Percentiles rank a stretch among this genome's conserved stretches.
phyloP scores from a whole-genome alignment of 176 grass and related monocot genomes.

The Ensete ventricosum region DNA sequence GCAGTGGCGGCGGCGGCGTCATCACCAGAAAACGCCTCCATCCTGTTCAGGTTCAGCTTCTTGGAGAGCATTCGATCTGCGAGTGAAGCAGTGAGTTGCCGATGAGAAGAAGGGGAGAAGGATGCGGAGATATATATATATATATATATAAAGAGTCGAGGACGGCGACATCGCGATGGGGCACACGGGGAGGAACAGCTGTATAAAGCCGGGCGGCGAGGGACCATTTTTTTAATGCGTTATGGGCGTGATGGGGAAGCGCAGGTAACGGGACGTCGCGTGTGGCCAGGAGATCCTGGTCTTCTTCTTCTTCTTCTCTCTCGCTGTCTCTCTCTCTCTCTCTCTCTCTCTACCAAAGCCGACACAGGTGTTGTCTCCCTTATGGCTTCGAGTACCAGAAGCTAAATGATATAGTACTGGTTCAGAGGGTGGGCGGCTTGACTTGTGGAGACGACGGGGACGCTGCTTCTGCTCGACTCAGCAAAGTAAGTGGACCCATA shows the following conservation, averaged over 20 bases:
- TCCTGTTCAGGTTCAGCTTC: background rate
- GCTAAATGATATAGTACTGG: no score
- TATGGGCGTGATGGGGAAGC: no score
- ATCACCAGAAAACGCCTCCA: background rate
- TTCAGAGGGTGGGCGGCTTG: no score
- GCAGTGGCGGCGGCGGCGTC: background rate
- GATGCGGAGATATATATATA: background rate
- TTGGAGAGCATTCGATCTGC: background rate
- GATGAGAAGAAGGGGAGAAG: background rate
- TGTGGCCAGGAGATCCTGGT: background rate
- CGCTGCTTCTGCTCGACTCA: no score
- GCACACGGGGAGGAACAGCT: slow-evolving; percentile 1
- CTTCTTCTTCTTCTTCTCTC: no score
- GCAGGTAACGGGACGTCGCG: background rate
- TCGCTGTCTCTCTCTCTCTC: no score
- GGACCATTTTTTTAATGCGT: no score
- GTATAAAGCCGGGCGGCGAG: background rate
- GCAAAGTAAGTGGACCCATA: no score
- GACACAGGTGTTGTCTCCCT: no score
- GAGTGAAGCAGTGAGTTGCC: background rate
- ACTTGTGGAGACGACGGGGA: no score
- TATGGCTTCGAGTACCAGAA: no score
- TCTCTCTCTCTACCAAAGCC: no score
- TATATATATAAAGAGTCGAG: background rate
- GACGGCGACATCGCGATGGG: background rate